Evolutionary conservation across 1,139 yeast genomes (phyloP).

Genomic region (Kodamaea plutei): DNA sequence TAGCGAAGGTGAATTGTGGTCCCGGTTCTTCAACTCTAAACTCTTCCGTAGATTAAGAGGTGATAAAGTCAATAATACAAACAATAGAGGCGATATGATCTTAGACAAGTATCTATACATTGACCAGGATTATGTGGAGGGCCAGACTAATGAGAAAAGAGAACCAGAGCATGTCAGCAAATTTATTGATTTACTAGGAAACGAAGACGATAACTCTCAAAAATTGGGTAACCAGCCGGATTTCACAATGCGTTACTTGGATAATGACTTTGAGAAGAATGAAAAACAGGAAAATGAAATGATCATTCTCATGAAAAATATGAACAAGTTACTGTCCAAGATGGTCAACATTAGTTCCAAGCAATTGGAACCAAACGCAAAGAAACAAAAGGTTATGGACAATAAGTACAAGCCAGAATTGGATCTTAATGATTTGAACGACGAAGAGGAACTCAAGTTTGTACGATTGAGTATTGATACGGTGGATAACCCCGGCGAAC

Average conservation of each 20-base stretch:
- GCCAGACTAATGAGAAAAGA: constrained; percentile 22
- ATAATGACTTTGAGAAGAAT: constrained; percentile 22
- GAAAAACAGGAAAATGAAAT: constrained; percentile 55
- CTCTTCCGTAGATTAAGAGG: constrained; percentile 86
- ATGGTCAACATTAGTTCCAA: constrained; percentile 58
- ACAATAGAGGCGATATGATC: constrained; percentile 78
- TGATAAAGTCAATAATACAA: constrained; percentile 65
- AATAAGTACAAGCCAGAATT: constrained; percentile 22
- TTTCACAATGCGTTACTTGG: constrained; percentile 79
- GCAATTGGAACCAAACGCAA: constrained; percentile 14
- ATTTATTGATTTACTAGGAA: constrained; percentile 73
- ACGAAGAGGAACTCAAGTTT: constrained; percentile 45
- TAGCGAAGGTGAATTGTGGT: constrained; percentile 92
- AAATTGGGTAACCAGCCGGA: constrained; percentile 81
- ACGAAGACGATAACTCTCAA: constrained; percentile 76
- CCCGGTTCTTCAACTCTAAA: constrained; percentile 89
- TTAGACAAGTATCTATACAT: constrained; percentile 77
- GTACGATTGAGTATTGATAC: constrained; percentile 54
- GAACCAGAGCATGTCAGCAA: constrained; percentile 36
- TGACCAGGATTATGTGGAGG: constrained; percentile 48
- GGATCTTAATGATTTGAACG: constrained; percentile 59
- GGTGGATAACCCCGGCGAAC: constrained; percentile 3
- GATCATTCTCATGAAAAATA: constrained; percentile 73
- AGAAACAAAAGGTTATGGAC: not conserved
- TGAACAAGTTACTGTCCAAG: constrained; percentile 82